Evolutionary conservation across 495 filamentous ascomycete species (phyloP).

Genomic region (Penicillium argentinense): DNA sequence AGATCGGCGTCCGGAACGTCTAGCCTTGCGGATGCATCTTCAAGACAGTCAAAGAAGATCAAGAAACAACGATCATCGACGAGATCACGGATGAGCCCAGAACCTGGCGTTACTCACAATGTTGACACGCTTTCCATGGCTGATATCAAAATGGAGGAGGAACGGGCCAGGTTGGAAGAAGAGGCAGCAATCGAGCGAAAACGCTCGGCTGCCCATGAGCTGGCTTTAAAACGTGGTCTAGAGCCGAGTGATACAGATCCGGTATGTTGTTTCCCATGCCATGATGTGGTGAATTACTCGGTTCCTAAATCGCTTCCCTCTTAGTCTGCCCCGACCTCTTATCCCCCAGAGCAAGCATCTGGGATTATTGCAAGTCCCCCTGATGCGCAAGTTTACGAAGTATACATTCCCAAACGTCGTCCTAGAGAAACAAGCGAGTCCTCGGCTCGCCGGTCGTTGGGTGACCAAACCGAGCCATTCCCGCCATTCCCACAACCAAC

Average conservation of each 20-base stretch:
- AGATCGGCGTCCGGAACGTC: conserved; percentile 54
- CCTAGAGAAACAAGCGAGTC: conserved; percentile 14
- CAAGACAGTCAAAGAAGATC: conserved; percentile 38
- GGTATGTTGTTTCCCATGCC: conserved; percentile 1
- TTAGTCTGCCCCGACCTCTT: conserved; percentile 12
- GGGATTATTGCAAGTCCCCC: conserved; percentile 8
- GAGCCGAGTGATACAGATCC: conserved; percentile 14
- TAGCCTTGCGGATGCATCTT: conserved; percentile 55
- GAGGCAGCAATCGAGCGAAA: conserved; percentile 67
- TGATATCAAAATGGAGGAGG: conserved; percentile 77
- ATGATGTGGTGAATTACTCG: not conserved
- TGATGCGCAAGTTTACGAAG: conserved; percentile 12
- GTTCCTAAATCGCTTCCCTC: not conserved
- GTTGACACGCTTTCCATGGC: conserved; percentile 56
- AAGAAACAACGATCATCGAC: conserved; percentile 29
- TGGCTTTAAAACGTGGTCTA: conserved; percentile 73
- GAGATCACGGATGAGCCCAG: conserved; percentile 24
- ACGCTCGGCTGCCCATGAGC: conserved; percentile 66
- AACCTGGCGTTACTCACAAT: conserved; percentile 25
- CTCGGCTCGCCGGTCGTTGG: conserved; percentile 16
- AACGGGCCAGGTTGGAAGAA: conserved; percentile 64
- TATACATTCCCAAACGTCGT: not conserved
- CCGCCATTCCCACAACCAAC: conserved; percentile 28
- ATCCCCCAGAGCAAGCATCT: conserved; percentile 8
- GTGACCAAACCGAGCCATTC: conserved; percentile 38